phyloP scores from a whole-genome alignment of 208 protist species.

The Tritrichomonas musculus region DNA sequence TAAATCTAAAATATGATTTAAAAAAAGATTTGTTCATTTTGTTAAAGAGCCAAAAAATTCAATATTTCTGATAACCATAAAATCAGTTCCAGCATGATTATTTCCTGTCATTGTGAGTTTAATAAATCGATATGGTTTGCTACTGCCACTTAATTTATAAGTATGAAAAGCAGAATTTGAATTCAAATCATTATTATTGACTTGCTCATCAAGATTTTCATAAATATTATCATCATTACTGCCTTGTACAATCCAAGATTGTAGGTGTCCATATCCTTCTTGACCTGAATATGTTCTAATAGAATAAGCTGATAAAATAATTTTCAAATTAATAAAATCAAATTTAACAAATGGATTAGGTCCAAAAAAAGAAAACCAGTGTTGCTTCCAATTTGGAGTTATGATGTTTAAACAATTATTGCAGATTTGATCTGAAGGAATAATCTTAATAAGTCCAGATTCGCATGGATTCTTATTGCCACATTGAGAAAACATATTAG shows the following conservation, averaged over 20 bases:
- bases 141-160: background rate
- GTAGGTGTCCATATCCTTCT: background rate
- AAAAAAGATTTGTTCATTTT: too few relatives aligned
- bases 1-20: too few relatives aligned
- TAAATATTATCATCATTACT: background rate
- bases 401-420: background rate
- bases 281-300: constrained; percentile 11
- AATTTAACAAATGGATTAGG: background rate
- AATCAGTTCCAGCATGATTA: background rate
- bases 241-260: background rate
- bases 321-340: background rate
- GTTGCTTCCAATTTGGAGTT: background rate
- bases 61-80: background rate
- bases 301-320: background rate
- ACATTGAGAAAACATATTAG: background rate
- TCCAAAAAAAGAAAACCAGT: constrained; percentile 28
- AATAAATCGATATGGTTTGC: background rate
- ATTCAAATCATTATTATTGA: background rate
- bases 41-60: background rate
- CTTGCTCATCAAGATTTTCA: background rate
- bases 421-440: background rate
- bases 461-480: background rate
- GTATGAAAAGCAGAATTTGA: background rate
- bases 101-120: background rate
- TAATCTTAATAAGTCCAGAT: background rate